Conservation (phyloP, 164 flowering plant genomes). For the Umbilicus rupestris region DNA sequence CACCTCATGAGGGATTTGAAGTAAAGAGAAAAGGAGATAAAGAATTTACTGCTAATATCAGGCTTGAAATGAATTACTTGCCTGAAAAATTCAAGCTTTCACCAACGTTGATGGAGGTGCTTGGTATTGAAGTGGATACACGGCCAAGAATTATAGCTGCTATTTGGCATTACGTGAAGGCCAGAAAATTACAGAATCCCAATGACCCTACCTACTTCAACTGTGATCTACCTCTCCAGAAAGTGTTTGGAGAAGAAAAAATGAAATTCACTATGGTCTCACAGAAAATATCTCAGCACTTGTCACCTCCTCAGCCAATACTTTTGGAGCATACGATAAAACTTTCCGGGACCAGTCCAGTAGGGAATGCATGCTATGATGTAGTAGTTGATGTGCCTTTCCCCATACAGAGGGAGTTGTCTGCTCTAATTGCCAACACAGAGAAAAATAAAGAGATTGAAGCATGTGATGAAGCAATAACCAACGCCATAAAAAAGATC, state of each 20-base stretch:
- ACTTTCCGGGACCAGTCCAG: conserved; percentile 41
- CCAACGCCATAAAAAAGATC: conserved; percentile 33
- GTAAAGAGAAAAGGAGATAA: conserved; percentile 42
- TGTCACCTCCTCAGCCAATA: conserved; percentile 36
- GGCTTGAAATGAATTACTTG: conserved; percentile 36
- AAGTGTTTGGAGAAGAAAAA: conserved; percentile 39
- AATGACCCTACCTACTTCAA: conserved; percentile 32
- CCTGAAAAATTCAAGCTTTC: conserved; percentile 47
- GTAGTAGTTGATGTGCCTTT: conserved; percentile 40
- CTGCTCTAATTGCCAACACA: conserved; percentile 31
- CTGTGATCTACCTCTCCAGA: conserved; percentile 35
- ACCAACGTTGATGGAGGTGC: conserved; percentile 32
- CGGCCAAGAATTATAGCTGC: conserved; percentile 46
- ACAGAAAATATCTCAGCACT: conserved; percentile 39
- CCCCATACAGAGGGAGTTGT: conserved; percentile 37
- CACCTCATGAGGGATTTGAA: conserved; percentile 40
- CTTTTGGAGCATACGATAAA: conserved; percentile 38
- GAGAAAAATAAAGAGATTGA: conserved; percentile 45
- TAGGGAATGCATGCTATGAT: conserved; percentile 40
- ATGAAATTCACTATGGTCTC: conserved; percentile 40
- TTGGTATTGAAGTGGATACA: conserved; percentile 42
- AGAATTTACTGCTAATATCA: conserved; percentile 28
- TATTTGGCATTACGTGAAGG: conserved; percentile 46
- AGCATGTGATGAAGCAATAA: conserved; percentile 40
- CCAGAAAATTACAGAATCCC: conserved; percentile 36